Base-by-base conservation (phyloP, 2,329 filamentous ascomycete genomes). In the Clonostachys sp. region DNA sequence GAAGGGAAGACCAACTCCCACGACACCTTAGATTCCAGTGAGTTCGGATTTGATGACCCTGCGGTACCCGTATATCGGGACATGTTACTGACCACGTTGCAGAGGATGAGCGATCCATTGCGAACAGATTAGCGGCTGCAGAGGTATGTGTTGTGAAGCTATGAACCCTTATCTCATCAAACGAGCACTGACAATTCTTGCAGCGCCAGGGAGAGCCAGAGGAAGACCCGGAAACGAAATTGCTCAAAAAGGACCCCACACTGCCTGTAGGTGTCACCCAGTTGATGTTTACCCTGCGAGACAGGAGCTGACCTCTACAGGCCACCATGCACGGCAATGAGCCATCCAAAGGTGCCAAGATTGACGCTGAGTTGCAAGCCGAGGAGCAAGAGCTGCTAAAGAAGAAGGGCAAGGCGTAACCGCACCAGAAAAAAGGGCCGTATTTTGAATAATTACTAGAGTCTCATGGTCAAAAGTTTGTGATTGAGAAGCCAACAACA, bases 1-100 rank as follows among this genome's bases (percentile, higher is more conserved):
- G 86, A 92, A 71, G 89, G 89, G 57, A 74, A 85, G 64, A 64
- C 76, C 49, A 73, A 87, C 64, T 85, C 84, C 45, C 89, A 95
- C 67, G 65, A 75, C 51, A 73, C 77, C 52, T 77, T 78, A 47
- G 87, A 94, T 63, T 81, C 88, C 44, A 92, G 87, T 91, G 77
- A 51, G 77, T 59, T 45, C 13, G 14, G 12, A 20, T 30, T 16
- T 18, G 12, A 4, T 1, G 10, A 33, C 17, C 12, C 5, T 16
- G n/a, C 16, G 34, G 30, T n/a, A 12, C 16, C 40, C 4, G 18
- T 12, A 30, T 18, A 17, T 2, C 3, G 12, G 36, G 12, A 3
- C 8, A 20, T 39, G 12, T 43, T 40, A 18, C 54, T 62, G 49
- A 66, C 49, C 18, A 34, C 20, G 46, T 45, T 9, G 47, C 53